Conservation (phyloP, 2,329 filamentous ascomycete genomes). For the Epichloe hybrida region DNA sequence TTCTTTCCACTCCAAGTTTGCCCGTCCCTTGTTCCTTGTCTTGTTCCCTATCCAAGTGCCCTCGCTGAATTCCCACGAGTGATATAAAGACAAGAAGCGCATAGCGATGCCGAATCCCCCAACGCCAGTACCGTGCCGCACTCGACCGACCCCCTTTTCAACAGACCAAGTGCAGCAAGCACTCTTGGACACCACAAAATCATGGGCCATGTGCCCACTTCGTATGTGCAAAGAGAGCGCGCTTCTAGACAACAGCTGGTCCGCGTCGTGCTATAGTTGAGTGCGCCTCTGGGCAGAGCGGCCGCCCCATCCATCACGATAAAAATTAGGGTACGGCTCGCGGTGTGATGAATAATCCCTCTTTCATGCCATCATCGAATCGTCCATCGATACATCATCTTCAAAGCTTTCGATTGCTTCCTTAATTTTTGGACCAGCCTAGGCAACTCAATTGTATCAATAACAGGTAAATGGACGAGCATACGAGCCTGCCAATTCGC, state of each 20-base stretch:
- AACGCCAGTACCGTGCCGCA: slow-evolving; percentile 4
- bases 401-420: slow-evolving; percentile 90
- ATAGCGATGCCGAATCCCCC: neutral
- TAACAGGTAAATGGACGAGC: neutral
- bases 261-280: neutral
- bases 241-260: no score
- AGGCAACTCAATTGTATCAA: neutral
- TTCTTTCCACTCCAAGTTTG: neutral
- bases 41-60: slow-evolving; percentile 2
- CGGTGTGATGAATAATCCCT: no score
- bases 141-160: neutral
- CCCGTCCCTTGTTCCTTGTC: neutral
- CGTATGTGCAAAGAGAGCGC: neutral
- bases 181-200: neutral
- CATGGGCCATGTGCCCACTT: neutral
- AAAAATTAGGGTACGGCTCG: no score
- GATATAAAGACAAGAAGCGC: neutral
- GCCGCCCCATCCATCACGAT: neutral
- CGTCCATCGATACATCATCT: slow-evolving; percentile 59
- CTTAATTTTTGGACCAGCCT: slow-evolving; percentile 91
- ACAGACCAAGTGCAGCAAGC: neutral
- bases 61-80: neutral
- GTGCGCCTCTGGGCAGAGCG: neutral
- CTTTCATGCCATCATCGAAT: slow-evolving; percentile 44
- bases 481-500: neutral